Percentiles rank a stretch among this genome's conserved stretches.
phyloP scores from a whole-genome alignment of 768 basidiomycete species.

The Peribolospora kevripleyi region DNA sequence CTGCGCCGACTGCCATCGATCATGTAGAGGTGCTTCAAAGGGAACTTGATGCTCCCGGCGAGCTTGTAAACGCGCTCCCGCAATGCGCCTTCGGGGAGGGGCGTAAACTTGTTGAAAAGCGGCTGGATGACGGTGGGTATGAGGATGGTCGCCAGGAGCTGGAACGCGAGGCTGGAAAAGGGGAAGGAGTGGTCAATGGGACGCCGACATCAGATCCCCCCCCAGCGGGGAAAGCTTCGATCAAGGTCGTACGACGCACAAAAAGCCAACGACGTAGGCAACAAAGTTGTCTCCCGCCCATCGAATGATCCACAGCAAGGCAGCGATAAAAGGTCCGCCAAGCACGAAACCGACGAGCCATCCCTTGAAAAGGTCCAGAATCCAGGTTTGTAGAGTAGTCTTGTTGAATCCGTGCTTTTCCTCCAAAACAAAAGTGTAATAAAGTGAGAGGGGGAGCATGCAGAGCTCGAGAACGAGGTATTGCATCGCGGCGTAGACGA shows the following conservation, averaged over 20 bases:
- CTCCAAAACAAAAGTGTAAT: conserved; percentile 81
- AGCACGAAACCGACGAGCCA: conserved; percentile 42
- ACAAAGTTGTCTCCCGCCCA: conserved; percentile 51
- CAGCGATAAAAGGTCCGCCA: conserved; percentile 63
- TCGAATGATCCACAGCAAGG: conserved; percentile 66
- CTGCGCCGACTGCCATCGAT: conserved; percentile 92
- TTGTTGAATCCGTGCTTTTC: conserved; percentile 91
- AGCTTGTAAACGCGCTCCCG: conserved; percentile 51
- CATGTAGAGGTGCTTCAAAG: conserved; percentile 78
- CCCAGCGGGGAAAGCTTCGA: conserved; percentile 23
- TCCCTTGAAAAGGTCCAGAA: conserved; percentile 55
- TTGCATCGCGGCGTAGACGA: no score
- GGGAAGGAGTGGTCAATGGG: conserved; percentile 7
- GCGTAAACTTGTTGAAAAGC: conserved; percentile 88
- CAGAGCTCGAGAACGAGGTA: no score
- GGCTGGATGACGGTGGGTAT: conserved; percentile 64
- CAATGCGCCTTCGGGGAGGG: conserved; percentile 50
- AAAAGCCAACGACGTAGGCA: conserved; percentile 28
- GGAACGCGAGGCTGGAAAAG: conserved; percentile 16
- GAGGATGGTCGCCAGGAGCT: conserved; percentile 25
- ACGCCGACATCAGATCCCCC: conserved; percentile 1
- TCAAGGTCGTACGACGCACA: conserved; percentile 53
- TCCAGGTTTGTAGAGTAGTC: conserved; percentile 48
- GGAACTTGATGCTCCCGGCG: conserved; percentile 65
- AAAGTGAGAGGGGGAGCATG: conserved; percentile 15